phyloP scores from a whole-genome alignment of 768 basidiomycete genomes.

The Asterophora parasitica region DNA sequence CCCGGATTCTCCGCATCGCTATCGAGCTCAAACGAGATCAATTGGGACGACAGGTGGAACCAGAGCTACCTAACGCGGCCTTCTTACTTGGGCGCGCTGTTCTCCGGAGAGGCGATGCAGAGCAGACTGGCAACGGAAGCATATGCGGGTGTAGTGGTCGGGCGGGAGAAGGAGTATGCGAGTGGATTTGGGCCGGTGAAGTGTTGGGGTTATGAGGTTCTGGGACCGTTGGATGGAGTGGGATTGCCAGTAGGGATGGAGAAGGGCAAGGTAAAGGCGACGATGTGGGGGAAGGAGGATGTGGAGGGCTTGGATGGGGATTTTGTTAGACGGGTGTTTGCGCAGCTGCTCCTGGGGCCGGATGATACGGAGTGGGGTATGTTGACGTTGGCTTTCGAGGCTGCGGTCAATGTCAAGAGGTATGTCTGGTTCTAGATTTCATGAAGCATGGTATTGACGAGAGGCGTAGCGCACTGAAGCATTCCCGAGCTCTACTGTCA shows the following conservation, averaged over 20 bases:
- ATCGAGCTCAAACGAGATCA: slow-evolving; percentile 22
- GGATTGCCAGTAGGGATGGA: slow-evolving; percentile 10
- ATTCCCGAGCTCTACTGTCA: slow-evolving; percentile 63
- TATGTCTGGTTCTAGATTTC: slow-evolving; percentile 19
- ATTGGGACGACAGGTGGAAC: slow-evolving; percentile 71
- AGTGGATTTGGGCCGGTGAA: slow-evolving; percentile 64
- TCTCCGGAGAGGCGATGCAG: slow-evolving; percentile 36
- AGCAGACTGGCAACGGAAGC: slow-evolving; percentile 49
- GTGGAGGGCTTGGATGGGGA: slow-evolving; percentile 42
- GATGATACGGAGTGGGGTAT: slow-evolving; percentile 63
- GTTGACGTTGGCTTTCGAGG: slow-evolving; percentile 64
- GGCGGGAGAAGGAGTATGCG: slow-evolving; percentile 57
- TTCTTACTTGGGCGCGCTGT: slow-evolving; percentile 44
- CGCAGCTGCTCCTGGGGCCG: slow-evolving; percentile 42
- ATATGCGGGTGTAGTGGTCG: slow-evolving; percentile 61
- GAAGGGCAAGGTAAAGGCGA: slow-evolving; percentile 22
- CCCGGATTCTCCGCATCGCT: slow-evolving; percentile 56
- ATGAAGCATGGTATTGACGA: background rate
- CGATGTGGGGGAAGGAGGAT: slow-evolving; percentile 43
- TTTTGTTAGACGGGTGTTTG: slow-evolving; percentile 56
- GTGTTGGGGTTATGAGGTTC: slow-evolving; percentile 52
- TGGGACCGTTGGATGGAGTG: slow-evolving; percentile 49
- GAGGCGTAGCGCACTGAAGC: slow-evolving; percentile 55
- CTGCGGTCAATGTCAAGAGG: slow-evolving; percentile 55
- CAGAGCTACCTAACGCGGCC: slow-evolving; percentile 40